Evolutionary conservation across 2,329 filamentous ascomycete species (phyloP).

Genomic region (Aspergillus felis): DNA sequence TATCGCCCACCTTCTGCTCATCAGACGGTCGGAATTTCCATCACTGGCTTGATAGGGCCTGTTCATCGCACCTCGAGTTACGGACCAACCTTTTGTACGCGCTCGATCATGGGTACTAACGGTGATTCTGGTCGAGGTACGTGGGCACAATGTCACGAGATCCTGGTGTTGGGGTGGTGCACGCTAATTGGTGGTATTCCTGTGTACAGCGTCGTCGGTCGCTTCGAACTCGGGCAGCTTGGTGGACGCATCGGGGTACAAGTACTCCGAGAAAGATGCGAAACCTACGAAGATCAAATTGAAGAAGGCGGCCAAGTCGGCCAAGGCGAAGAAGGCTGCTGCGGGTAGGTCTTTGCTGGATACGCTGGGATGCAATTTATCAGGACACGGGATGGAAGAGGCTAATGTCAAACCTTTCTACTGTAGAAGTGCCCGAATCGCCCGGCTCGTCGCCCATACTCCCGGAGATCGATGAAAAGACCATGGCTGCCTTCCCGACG

Average conservation of each 20-base stretch:
- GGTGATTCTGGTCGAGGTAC: slow-evolving; percentile 34
- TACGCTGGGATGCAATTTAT: neutral
- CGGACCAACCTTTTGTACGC: neutral
- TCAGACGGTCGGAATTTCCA: neutral
- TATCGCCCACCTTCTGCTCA: neutral
- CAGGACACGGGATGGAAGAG: neutral
- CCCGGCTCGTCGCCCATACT: slow-evolving; percentile 40
- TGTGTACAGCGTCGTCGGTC: slow-evolving; percentile 21
- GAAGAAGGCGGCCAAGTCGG: slow-evolving; percentile 35
- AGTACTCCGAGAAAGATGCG: slow-evolving; percentile 42
- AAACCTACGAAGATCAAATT: slow-evolving; percentile 44
- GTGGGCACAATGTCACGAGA: slow-evolving; percentile 8
- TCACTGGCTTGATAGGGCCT: neutral
- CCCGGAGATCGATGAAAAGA: slow-evolving; percentile 66
- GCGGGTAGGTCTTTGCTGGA: neutral
- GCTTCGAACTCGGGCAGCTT: slow-evolving; percentile 33
- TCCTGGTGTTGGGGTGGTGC: neutral
- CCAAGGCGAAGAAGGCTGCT: slow-evolving; percentile 17
- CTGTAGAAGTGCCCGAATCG: slow-evolving; percentile 24
- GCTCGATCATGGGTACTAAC: slow-evolving; percentile 33
- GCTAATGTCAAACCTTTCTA: neutral
- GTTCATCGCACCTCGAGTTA: neutral
- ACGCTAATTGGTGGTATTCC: neutral
- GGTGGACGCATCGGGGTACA: slow-evolving; percentile 44
- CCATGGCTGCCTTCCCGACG: slow-evolving; percentile 74